Conservation (phyloP, 78 protist species). For the Diacronema lutheri region DNA sequence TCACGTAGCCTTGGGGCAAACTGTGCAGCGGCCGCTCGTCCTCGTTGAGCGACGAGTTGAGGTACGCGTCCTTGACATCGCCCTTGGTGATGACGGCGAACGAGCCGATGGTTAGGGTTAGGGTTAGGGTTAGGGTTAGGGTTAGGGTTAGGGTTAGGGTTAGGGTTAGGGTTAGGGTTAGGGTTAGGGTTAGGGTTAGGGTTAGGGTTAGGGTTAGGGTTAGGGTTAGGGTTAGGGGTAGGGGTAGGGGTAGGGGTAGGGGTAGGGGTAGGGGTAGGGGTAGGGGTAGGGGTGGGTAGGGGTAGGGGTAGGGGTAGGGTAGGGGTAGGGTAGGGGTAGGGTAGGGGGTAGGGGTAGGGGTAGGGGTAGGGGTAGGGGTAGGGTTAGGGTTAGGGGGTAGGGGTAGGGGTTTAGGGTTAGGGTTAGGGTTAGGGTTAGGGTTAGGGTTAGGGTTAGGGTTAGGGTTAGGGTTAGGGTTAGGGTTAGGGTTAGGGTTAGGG, state of each 20-base stretch:
- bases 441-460: constrained; percentile 5
- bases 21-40: too few relatives aligned
- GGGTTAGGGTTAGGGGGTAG: constrained; percentile 10
- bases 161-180: constrained; percentile 8
- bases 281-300: background rate
- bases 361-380: background rate
- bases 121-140: constrained; percentile 10
- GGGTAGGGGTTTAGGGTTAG: constrained; percentile 7
- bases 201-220: constrained; percentile 9
- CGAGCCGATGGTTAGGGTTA: too few relatives aligned
- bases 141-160: constrained; percentile 9
- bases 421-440: constrained; percentile 9
- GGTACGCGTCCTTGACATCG: too few relatives aligned
- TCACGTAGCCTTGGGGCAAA: too few relatives aligned
- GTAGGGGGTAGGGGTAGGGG: background rate
- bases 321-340: too few relatives aligned
- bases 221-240: constrained; percentile 9
- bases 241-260: background rate
- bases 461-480: constrained; percentile 9
- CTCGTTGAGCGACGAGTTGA: too few relatives aligned
- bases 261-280: background rate
- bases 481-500: constrained; percentile 9
- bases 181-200: constrained; percentile 9
- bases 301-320: too few relatives aligned
- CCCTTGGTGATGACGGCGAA: too few relatives aligned